Conservation (phyloP, 768 basidiomycete genomes). For the Phylloporus arenicola region DNA sequence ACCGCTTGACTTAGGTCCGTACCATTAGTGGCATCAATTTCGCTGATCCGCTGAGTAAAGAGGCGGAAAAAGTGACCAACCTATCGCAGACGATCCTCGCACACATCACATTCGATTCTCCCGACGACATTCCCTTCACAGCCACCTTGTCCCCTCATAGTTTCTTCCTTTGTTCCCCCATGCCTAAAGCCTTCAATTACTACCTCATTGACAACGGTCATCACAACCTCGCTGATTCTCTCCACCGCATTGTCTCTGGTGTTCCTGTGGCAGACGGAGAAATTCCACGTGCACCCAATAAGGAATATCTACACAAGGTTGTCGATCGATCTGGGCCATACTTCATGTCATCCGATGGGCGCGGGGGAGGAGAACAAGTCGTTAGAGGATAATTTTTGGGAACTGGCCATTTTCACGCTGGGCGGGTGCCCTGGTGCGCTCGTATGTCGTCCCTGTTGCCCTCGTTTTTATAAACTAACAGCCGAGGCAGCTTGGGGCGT, state of each 20-base stretch:
- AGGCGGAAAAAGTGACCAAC: conserved; percentile 20
- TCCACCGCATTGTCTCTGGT: conserved; percentile 41
- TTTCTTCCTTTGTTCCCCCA: conserved; percentile 11
- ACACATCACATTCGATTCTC: conserved; percentile 14
- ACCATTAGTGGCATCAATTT: conserved; percentile 39
- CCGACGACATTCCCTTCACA: neutral
- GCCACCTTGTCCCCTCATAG: conserved; percentile 6
- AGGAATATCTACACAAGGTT: conserved; percentile 41
- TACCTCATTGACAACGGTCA: conserved; percentile 16
- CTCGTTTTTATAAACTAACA: neutral
- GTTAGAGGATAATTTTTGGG: conserved; percentile 66
- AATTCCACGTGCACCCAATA: conserved; percentile 35
- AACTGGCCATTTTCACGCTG: conserved; percentile 80
- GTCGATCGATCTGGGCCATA: conserved; percentile 39
- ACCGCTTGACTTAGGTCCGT: conserved; percentile 35
- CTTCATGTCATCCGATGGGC: conserved; percentile 30
- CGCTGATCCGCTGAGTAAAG: conserved; percentile 36
- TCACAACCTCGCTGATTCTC: neutral
- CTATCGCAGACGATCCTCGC: conserved; percentile 30
- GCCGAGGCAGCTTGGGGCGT: conserved; percentile 68
- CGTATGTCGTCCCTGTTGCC: conserved; percentile 38
- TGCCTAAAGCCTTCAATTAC: conserved; percentile 17
- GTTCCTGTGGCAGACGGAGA: conserved; percentile 33
- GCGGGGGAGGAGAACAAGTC: conserved; percentile 32
- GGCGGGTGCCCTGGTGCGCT: conserved; percentile 83